These are phyloP conservation scores for Leccinum fuscescens DNA, from an alignment of 1,284 basidiomycete genomes.

Conservation along the genomic window DNA sequence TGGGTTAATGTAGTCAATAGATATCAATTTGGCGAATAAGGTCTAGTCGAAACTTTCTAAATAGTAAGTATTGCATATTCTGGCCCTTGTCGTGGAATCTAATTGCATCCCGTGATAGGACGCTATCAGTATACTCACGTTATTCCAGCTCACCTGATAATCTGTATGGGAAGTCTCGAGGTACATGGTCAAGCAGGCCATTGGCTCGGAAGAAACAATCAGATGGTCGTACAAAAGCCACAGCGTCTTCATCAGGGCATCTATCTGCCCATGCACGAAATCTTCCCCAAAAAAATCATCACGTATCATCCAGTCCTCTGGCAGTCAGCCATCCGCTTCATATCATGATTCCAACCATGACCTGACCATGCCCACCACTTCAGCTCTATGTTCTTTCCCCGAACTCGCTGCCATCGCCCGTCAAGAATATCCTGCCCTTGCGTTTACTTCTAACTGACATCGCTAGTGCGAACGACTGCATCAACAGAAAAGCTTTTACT, in stretches of 20 bases:
- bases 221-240: neutral
- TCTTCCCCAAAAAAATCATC: neutral
- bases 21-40: slow-evolving; percentile 21
- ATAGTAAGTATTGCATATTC: slow-evolving; percentile 5
- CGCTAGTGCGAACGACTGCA: slow-evolving; percentile 20
- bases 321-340: neutral
- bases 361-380: neutral
- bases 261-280: neutral
- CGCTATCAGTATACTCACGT: neutral
- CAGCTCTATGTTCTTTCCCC: slow-evolving; percentile 24
- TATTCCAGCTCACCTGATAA: slow-evolving; percentile 6
- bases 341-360: neutral
- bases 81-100: neutral
- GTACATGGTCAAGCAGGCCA: neutral
- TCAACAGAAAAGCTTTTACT: slow-evolving; percentile 20
- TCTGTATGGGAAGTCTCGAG: neutral
- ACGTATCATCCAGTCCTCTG: neutral
- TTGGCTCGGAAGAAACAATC: neutral
- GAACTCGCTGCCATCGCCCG: slow-evolving; percentile 16
- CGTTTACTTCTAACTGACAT: slow-evolving; percentile 30
- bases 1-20: slow-evolving; percentile 67
- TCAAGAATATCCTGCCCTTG: slow-evolving; percentile 24
- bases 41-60: neutral
- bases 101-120: neutral
- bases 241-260: neutral